Evolutionary conservation across 2,329 filamentous ascomycete genomes (phyloP).

Genomic region (Cordyceps farinosa): DNA sequence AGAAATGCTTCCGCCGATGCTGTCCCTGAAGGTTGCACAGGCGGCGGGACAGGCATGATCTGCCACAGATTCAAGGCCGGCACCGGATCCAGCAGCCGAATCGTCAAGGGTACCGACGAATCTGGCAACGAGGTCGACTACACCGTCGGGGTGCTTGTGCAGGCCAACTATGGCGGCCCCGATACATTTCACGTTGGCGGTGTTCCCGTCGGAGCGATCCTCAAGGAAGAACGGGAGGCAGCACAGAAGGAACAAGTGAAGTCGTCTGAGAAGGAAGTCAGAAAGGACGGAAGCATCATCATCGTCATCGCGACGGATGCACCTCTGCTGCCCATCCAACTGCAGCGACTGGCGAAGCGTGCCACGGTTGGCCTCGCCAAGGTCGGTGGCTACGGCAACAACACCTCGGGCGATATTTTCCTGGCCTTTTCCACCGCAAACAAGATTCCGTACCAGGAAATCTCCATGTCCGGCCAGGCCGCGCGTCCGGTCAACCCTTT

Average conservation of each 20-base stretch:
- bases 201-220: slow-evolving; percentile 57
- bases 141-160: slow-evolving; percentile 59
- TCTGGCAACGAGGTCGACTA: slow-evolving; percentile 40
- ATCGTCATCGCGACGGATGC: slow-evolving; percentile 33
- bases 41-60: slow-evolving; percentile 66
- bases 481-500: slow-evolving; percentile 39
- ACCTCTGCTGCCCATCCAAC: slow-evolving; percentile 31
- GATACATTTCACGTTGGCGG: slow-evolving; percentile 56
- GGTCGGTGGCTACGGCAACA: slow-evolving; percentile 59
- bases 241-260: slow-evolving; percentile 22
- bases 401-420: slow-evolving; percentile 64
- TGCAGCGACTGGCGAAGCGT: slow-evolving; percentile 52
- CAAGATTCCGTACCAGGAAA: slow-evolving; percentile 38
- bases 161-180: slow-evolving; percentile 61
- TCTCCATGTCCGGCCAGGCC: slow-evolving; percentile 33
- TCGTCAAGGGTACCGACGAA: slow-evolving; percentile 45
- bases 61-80: slow-evolving; percentile 65
- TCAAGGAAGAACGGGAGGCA: slow-evolving; percentile 39
- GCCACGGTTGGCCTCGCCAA: slow-evolving; percentile 58
- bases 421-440: slow-evolving; percentile 63
- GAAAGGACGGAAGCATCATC: slow-evolving; percentile 36
- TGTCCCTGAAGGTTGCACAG: slow-evolving; percentile 60
- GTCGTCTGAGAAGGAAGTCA: slow-evolving; percentile 24
- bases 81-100: slow-evolving; percentile 58
- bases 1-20: slow-evolving; percentile 45